phyloP scores from a whole-genome alignment of 768 basidiomycete genomes.

The Lactifluus piperatus region DNA sequence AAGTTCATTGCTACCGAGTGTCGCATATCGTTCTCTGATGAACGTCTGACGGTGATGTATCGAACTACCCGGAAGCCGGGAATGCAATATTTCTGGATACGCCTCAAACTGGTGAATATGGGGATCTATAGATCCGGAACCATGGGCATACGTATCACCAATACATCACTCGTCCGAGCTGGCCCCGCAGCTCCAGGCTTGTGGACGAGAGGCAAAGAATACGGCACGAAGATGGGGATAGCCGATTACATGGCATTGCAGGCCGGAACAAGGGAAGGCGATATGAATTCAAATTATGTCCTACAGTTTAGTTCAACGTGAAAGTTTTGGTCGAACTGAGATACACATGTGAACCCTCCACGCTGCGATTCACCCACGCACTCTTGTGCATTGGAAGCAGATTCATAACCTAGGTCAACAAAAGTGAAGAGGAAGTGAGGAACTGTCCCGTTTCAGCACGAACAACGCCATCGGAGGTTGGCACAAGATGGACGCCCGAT shows the following conservation, averaged over 20 bases:
- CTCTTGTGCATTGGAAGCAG: conserved; percentile 55
- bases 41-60: too few relatives aligned
- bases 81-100: too few relatives aligned
- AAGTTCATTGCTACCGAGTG: too few relatives aligned
- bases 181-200: too few relatives aligned
- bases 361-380: conserved; percentile 55
- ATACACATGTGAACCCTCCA: conserved; percentile 54
- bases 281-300: neutral
- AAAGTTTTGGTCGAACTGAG: conserved; percentile 56
- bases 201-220: neutral
- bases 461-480: neutral
- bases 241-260: neutral
- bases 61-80: too few relatives aligned
- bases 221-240: neutral
- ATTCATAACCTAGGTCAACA: conserved; percentile 48
- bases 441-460: neutral
- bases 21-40: too few relatives aligned
- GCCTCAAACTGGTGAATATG: too few relatives aligned
- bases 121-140: too few relatives aligned
- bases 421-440: neutral
- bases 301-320: conserved; percentile 45
- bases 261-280: too few relatives aligned
- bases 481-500: neutral
- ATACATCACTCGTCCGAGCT: too few relatives aligned
- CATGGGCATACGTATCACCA: too few relatives aligned